Conservation (phyloP, 768 basidiomycete genomes). For the Astraeus odoratus region DNA sequence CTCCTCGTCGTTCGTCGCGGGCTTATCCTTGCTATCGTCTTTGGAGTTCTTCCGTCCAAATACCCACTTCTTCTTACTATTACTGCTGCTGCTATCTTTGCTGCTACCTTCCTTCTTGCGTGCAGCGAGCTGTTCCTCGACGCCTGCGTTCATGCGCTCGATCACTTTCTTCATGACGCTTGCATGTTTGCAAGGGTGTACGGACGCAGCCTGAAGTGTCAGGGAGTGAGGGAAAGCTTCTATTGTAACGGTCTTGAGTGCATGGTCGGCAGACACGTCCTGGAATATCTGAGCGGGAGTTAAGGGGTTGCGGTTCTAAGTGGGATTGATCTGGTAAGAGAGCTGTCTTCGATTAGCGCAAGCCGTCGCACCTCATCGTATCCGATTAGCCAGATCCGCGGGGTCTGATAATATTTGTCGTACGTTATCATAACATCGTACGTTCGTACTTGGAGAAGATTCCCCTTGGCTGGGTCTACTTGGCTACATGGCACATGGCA, state of each 20-base stretch:
- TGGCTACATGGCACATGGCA: conserved; percentile 33
- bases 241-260: conserved; percentile 97
- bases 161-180: conserved; percentile 99
- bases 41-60: conserved; percentile 54
- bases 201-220: conserved; percentile 81
- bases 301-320: conserved; percentile 80
- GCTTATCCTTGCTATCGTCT: conserved; percentile 43
- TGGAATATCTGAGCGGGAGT: conserved; percentile 91
- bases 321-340: neutral
- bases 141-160: conserved; percentile 92
- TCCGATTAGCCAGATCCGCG: conserved; percentile 94
- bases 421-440: conserved; percentile 99
- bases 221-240: conserved; percentile 95
- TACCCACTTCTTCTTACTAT: conserved; percentile 78
- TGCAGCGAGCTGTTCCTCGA: conserved; percentile 74
- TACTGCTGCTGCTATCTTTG: conserved; percentile 32
- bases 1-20: conserved; percentile 38
- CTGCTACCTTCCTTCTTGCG: conserved; percentile 37
- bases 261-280: conserved; percentile 95
- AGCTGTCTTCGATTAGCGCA: conserved; percentile 2
- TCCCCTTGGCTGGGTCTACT: conserved; percentile 64
- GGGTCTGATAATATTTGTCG: conserved; percentile 99
- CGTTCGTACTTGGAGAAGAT: conserved; percentile 90
- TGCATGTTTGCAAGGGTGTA: conserved; percentile 98
- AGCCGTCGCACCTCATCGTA: conserved; percentile 79